Percentiles rank a stretch among this genome's conserved stretches.
Evolutionary conservation across 2,329 filamentous ascomycete species (phyloP).

Genomic region (Neofusicoccum parvum): DNA sequence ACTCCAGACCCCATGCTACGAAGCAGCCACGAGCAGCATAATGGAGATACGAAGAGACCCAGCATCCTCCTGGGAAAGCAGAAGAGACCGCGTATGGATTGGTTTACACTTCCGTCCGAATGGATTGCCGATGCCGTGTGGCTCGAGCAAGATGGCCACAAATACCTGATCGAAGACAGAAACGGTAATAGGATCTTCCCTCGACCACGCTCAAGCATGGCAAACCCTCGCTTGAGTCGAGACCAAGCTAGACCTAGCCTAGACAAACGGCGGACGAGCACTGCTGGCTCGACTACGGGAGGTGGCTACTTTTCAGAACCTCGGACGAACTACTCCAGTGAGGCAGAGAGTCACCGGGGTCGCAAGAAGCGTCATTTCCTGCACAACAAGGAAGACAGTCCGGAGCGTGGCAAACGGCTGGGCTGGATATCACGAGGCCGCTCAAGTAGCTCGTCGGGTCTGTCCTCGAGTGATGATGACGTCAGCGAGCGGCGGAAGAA

Average conservation of each 20-base stretch:
- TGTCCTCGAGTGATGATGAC: slow-evolving; percentile 49
- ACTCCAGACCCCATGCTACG: neutral
- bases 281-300: slow-evolving; percentile 34
- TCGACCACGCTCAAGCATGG: slow-evolving; percentile 1
- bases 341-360: slow-evolving; percentile 39
- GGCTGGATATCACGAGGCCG: slow-evolving; percentile 34
- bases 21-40: neutral
- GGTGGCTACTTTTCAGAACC: slow-evolving; percentile 30
- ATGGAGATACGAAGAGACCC: neutral
- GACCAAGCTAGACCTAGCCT: slow-evolving; percentile 4
- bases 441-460: slow-evolving; percentile 33
- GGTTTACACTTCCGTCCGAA: slow-evolving; percentile 81
- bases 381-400: slow-evolving; percentile 37
- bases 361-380: slow-evolving; percentile 36
- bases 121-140: slow-evolving; percentile 88
- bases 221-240: slow-evolving; percentile 5
- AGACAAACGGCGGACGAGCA: slow-evolving; percentile 9
- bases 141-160: slow-evolving; percentile 82
- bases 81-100: slow-evolving; percentile 75
- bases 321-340: slow-evolving; percentile 39
- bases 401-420: slow-evolving; percentile 32
- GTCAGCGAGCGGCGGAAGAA: slow-evolving; percentile 52
- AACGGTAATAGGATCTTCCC: slow-evolving; percentile 72
- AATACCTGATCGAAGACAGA: slow-evolving; percentile 77
- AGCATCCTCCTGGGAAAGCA: slow-evolving; percentile 17